Conservation (phyloP, 2,329 filamentous ascomycete genomes). For the Cercospora berteroae region DNA sequence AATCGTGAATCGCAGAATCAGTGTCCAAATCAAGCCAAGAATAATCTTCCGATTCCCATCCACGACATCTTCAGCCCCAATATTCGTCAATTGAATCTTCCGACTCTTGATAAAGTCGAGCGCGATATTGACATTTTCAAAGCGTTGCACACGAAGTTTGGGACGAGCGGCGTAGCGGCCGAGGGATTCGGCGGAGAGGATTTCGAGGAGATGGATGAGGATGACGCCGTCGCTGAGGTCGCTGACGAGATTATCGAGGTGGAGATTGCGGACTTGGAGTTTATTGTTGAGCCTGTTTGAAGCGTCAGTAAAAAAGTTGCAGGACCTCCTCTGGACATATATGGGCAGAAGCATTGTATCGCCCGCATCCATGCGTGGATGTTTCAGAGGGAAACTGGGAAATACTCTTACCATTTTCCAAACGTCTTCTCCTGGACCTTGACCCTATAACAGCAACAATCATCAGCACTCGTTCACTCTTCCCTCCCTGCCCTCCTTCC, state of each 20-base stretch:
- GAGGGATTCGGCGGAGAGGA: slow-evolving; percentile 88
- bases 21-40: slow-evolving; percentile 92
- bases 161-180: slow-evolving; percentile 96
- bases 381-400: not conserved
- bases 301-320: too few relatives aligned
- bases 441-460: slow-evolving; percentile 13
- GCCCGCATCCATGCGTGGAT: not conserved
- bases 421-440: slow-evolving; percentile 88
- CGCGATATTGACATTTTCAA: slow-evolving; percentile 96
- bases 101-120: slow-evolving; percentile 89
- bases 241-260: slow-evolving; percentile 80
- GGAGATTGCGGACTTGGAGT: slow-evolving; percentile 71
- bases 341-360: not conserved
- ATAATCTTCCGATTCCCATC: slow-evolving; percentile 98
- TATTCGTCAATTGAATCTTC: slow-evolving; percentile 96
- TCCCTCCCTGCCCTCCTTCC: not conserved
- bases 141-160: slow-evolving; percentile 91
- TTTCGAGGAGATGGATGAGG: slow-evolving; percentile 95
- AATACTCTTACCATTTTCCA: slow-evolving; percentile 76
- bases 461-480: slow-evolving; percentile 11
- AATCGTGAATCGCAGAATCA: slow-evolving; percentile 97
- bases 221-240: slow-evolving; percentile 94
- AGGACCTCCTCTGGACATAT: not conserved
- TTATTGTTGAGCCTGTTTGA: slow-evolving; percentile 93
- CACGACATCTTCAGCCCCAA: slow-evolving; percentile 96